phyloP scores from a whole-genome alignment of 176 grass and related monocot species.

The Panicum miliaceum region DNA sequence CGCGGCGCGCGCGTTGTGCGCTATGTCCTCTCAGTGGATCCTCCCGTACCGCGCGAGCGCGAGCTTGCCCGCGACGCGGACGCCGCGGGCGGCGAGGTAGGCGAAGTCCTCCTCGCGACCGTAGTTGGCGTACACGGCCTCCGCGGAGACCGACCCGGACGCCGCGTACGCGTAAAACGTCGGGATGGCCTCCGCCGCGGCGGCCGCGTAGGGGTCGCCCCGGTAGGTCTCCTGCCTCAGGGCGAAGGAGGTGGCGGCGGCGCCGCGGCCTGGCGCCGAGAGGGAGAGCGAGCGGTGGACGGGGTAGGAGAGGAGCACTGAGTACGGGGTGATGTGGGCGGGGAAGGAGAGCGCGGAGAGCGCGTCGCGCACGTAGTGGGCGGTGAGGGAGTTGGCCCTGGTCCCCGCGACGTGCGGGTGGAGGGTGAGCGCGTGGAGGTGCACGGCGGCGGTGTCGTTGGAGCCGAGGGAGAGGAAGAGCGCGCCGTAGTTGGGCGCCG shows the following conservation, averaged over 20 bases:
- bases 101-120: constrained; percentile 84
- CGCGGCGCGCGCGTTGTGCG: constrained; percentile 57
- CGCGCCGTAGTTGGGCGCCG: constrained; percentile 47
- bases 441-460: constrained; percentile 70
- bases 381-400: constrained; percentile 55
- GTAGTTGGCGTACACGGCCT: constrained; percentile 79
- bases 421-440: constrained; percentile 71
- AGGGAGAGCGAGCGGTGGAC: constrained; percentile 77
- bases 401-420: constrained; percentile 82
- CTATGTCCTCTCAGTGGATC: constrained; percentile 85
- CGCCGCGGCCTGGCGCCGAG: constrained; percentile 22
- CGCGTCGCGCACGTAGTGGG: constrained; percentile 53
- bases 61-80: constrained; percentile 63
- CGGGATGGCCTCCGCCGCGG: constrained; percentile 49
- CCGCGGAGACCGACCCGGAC: constrained; percentile 66
- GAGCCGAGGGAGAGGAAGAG: constrained; percentile 70
- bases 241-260: constrained; percentile 43
- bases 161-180: constrained; percentile 75
- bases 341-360: constrained; percentile 56
- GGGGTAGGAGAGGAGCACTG: constrained; percentile 78
- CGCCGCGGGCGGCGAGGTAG: constrained; percentile 44
- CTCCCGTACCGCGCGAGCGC: constrained; percentile 67
- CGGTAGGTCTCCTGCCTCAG: constrained; percentile 57
- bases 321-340: constrained; percentile 62
- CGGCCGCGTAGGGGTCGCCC: constrained; percentile 53